Evolutionary conservation across 495 filamentous ascomycete species (phyloP).

Genomic region (Terfezia boudieri): DNA sequence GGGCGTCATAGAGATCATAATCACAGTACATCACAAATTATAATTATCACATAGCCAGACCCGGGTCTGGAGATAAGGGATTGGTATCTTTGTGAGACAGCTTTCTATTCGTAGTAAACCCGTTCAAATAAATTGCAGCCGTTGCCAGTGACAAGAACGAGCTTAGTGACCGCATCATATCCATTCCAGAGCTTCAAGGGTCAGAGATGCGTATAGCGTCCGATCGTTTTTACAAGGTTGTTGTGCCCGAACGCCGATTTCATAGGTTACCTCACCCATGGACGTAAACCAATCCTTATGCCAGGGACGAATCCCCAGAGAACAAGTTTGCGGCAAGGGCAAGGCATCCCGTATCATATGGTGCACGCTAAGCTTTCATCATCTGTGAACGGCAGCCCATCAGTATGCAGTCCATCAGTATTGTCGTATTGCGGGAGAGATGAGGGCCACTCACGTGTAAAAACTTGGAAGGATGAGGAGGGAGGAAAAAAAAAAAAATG

Average conservation of each 20-base stretch:
- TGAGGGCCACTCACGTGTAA: constrained; percentile 46
- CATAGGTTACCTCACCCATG: constrained; percentile 44
- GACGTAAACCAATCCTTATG: constrained; percentile 64
- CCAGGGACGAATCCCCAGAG: constrained; percentile 40
- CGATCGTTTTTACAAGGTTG: constrained; percentile 77
- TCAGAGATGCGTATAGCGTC: constrained; percentile 99
- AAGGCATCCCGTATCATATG: constrained; percentile 56
- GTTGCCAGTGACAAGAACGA: too few relatives aligned
- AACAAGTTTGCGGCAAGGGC: constrained; percentile 48
- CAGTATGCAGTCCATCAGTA: constrained; percentile 25
- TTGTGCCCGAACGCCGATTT: constrained; percentile 98
- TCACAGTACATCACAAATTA: background rate
- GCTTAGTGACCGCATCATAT: background rate
- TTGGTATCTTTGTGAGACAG: too few relatives aligned
- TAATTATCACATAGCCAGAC: background rate
- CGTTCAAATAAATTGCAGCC: too few relatives aligned
- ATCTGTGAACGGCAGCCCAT: constrained; percentile 41
- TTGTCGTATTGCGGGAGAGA: background rate
- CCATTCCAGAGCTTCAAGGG: constrained; percentile 28
- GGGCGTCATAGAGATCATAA: background rate
- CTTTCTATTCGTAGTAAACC: too few relatives aligned
- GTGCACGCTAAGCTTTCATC: constrained; percentile 99
- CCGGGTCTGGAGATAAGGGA: too few relatives aligned
- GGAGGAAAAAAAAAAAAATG: constrained; percentile 26
- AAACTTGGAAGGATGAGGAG: constrained; percentile 96